A percentile compares a stretch with the other conserved stretches of the same genome.
These are phyloP conservation scores for Paracoccidioides brasiliensis DNA, from an alignment of 2,329 filamentous ascomycete genomes.

Conservation along the genomic window DNA sequence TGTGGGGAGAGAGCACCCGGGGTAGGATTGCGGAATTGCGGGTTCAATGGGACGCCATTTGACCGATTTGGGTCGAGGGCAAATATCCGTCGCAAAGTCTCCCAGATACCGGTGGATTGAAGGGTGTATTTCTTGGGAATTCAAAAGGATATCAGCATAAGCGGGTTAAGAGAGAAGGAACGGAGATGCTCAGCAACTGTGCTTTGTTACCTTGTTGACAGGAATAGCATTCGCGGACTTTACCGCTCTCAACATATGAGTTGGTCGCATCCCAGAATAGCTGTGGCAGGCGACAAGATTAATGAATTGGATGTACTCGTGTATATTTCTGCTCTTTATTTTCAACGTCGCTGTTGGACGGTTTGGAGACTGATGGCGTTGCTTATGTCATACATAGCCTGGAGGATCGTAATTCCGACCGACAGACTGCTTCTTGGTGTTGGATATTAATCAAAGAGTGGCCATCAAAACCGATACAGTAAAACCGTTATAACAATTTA, in stretches of 20 bases:
- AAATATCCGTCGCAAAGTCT: constrained; percentile 61
- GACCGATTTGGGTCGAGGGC: constrained; percentile 80
- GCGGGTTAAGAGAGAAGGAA: neutral
- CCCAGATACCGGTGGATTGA: constrained; percentile 81
- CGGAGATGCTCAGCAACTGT: neutral
- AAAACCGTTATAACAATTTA: no score
- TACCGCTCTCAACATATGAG: constrained; percentile 24
- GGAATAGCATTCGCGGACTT: constrained; percentile 27
- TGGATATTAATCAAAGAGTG: no score
- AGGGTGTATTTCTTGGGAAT: constrained; percentile 77
- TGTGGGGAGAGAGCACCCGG: constrained; percentile 60
- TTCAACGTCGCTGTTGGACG: no score
- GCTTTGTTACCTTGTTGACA: constrained; percentile 22
- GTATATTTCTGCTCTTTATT: no score
- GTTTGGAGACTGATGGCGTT: no score
- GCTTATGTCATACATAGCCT: no score
- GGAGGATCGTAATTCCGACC: no score
- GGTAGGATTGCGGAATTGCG: constrained; percentile 77
- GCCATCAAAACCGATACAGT: no score
- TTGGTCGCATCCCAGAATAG: constrained; percentile 14
- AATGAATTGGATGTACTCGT: neutral
- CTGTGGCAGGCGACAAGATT: neutral
- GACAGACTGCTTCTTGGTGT: no score
- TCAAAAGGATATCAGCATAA: neutral
- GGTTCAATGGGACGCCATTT: constrained; percentile 83